Evolutionary conservation across 805 yeast genomes (phyloP), one percentile per base, ranked within the genome.

Genomic region (Metschnikowia lunata): DNA sequence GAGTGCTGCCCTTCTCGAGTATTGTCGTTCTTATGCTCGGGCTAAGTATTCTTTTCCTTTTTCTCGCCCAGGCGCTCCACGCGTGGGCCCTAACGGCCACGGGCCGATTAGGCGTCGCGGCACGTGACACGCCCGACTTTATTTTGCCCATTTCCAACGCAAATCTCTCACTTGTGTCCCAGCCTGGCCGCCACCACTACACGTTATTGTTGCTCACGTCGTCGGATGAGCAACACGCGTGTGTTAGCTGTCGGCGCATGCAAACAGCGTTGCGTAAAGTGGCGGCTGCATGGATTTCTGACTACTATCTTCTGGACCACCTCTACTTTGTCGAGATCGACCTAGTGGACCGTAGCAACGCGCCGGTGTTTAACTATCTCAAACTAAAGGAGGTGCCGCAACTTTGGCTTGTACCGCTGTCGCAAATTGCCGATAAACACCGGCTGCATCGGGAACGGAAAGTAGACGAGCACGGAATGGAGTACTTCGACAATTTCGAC

Each of bases 361-460:
- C 63, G 9, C 55, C 59, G 4, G 54, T 75, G 23, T 75, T 78
- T 47, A 57, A 63, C 26, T 60, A 63, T 8, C 52, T 82, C 41
- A 59, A 64, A 3, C 55, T 85, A 44, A 62, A 62, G 3, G 65
- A 78, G 2, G 78, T 83, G 3, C 93, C 95, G 1, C 82, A 79
- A 47, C 51, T 83, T n/a, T 79, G 88, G 80, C 65, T 84, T 2
- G 72, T 78, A 43, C 88, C 89, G 4, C 84, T 80, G 4, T 56
- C 62, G 15, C 31, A 33, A 26, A 39, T 57, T 6, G 39, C 53
- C 14, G 42, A 42, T 6, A 60, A 57, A 23, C 48, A 47, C 26
- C 8, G 44, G 26, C 45, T 32, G 35, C 12, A 8, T 8, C 33
- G 47, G 36, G 49, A 48, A 15, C 33, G 42, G 26, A 34, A 50